Base-by-base conservation (phyloP, 75 land plant species). In the Sequoia sempervirens region DNA sequence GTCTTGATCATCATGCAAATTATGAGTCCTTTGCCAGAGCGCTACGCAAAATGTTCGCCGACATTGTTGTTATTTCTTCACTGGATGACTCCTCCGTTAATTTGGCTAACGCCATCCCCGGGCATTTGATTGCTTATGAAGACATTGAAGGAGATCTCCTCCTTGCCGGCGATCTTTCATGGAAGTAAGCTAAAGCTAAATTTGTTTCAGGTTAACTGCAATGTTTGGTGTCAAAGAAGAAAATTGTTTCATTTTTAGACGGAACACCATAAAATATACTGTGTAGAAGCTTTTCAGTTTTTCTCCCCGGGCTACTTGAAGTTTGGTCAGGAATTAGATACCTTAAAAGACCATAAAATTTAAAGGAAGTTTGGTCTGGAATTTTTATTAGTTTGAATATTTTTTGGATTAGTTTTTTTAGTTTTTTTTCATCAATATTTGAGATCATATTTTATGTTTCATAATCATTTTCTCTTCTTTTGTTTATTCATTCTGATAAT, bases 81-180 rank as follows among this genome's bases (percentile, higher is more conserved):
- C 30, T 54, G 17, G 86, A 34, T 3, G 73, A 15, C 3, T 86
- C 72, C 12, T 43, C 26, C 38, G 47, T 87, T 20, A 83, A 86
- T 83, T 82, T 93, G 26, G 58, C 84, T 30, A 93, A 93, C 80
- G 95, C 95, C 47, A 78, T 93, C 20, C 95, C 95, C 0, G 93
- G 93, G 1, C 83, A 91, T 52, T 30, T 91, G 82, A 83, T 93
- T 58, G 95, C 95, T 17, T 93, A 91, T 45, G 95, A 93, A 83
- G 95, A 93, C 85, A 83, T 88, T 69, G 95, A 93, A 74, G 90
- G 92, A 45, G 95, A 93, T 81, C 95, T 93, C 37, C 93, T 93
- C 53, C 92, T 93, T 38, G 95, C 84, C 23, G 95, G 95, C 2
- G 95, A 93, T 80, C 88, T 93, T 0, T 74, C 85, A 52, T 93